Base-by-base conservation (phyloP, 805 yeast genomes). In the Starmerella bombi region DNA sequence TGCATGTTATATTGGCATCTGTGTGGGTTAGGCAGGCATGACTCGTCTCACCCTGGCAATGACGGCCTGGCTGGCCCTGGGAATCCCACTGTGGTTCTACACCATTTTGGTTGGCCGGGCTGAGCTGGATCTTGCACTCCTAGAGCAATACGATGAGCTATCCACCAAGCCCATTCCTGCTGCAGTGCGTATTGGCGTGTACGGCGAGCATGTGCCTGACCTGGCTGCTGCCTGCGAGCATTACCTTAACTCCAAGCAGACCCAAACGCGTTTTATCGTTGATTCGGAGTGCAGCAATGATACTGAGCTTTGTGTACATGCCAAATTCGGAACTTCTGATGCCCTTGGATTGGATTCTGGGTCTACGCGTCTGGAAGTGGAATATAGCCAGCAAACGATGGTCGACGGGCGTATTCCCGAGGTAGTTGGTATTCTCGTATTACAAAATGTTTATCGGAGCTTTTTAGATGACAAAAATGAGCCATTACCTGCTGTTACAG, bases 31-130 rank as follows among this genome's bases (percentile, higher is more conserved):
- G n/a, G n/a, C n/a, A n/a, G n/a, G 10, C 31, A 28, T 23, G n/a
- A 10, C 22, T 9, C 37, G 37, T 5, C 37, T 16, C 29, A 25
- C 31, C 10, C 29, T 43, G 34, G 46, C 46, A 16, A 40, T 40
- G 17, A 38, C 54, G 20, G 46, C 40, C 12, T 51, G 55, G 56
- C 45, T 51, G n/a, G 36, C 41, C 19, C 45, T 53, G 15, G 45
- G 40, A 16, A 50, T 68, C 5, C 85, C 86, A 4, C 54, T 75
- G 40, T 79, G 80, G 74, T 51, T 61, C 27, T 43, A 51, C 20
- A 77, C 88, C 16, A 77, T 88, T 3, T 59, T 73, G 3, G 71
- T 77, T 16, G 68, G 74, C 50, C 62, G 85, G 40, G 80, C 83
- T 2, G 66, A 67, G 29, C 62, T 80, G 29, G 82, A 82, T 14